Percentiles rank a stretch among this genome's conserved stretches.
Evolutionary conservation across 345 rosid species (phyloP).

Genomic region (Brassica napus): DNA sequence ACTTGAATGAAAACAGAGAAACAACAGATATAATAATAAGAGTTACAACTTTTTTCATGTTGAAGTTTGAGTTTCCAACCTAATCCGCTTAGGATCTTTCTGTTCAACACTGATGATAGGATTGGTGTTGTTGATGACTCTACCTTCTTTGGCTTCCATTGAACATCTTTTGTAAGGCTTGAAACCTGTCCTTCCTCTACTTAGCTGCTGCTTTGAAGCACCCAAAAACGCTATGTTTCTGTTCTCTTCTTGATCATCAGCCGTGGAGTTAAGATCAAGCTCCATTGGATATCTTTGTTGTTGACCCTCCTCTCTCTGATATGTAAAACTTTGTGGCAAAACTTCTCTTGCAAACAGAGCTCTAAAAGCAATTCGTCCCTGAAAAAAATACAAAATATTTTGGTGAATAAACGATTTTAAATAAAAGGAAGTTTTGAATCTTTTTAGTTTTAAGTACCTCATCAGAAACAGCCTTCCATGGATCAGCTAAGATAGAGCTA

Average conservation of each 20-base stretch:
- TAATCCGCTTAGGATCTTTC: constrained; percentile 77
- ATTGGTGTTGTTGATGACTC: constrained; percentile 32
- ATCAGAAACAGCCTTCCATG: constrained; percentile 90
- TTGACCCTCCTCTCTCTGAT: constrained; percentile 42
- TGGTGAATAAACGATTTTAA: background rate
- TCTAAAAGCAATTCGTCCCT: constrained; percentile 94
- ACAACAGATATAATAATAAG: constrained; percentile 5
- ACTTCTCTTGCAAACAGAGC: constrained; percentile 83
- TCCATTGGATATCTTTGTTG: constrained; percentile 37
- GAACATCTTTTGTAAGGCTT: constrained; percentile 94
- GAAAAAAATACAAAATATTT: background rate
- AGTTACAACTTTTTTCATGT: constrained; percentile 35
- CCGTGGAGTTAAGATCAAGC: constrained; percentile 55
- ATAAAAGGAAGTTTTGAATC: background rate
- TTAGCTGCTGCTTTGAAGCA: constrained; percentile 42
- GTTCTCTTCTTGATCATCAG: constrained; percentile 47
- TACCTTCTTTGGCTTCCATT: constrained; percentile 71
- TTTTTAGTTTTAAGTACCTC: constrained; percentile 49
- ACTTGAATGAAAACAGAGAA: background rate
- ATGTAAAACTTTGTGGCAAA: constrained; percentile 91
- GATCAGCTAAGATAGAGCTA: constrained; percentile 49
- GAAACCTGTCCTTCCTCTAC: constrained; percentile 71
- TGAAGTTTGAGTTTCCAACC: constrained; percentile 69
- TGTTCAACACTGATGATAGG: constrained; percentile 53
- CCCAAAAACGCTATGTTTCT: constrained; percentile 51